Evolutionary conservation across 2,329 filamentous ascomycete species (phyloP).

Genomic region (Penicillium aurantiogriseum): DNA sequence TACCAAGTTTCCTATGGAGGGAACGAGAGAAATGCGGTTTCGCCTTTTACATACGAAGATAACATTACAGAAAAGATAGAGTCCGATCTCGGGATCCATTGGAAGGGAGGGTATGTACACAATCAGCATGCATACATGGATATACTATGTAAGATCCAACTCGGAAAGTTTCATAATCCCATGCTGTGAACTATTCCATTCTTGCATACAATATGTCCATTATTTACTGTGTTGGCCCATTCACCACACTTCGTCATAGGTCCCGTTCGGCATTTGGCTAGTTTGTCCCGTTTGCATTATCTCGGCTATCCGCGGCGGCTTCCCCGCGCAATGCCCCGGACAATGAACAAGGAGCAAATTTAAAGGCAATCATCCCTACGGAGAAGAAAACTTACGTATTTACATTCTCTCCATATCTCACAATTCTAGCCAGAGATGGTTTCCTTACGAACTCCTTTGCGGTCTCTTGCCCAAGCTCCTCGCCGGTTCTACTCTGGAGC

Average conservation of each 20-base stretch:
- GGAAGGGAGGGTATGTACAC: background rate
- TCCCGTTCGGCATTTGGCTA: slow-evolving; percentile 3
- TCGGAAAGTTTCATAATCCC: too few species aligned
- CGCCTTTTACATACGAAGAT: background rate
- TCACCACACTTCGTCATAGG: slow-evolving; percentile 9
- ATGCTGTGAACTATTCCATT: too few species aligned
- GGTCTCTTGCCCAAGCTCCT: slow-evolving; percentile 18
- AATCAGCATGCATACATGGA: background rate
- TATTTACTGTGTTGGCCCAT: background rate
- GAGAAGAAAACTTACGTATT: background rate
- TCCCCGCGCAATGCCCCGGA: slow-evolving; percentile 26
- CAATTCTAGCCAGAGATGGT: slow-evolving; percentile 12
- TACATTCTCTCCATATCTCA: background rate
- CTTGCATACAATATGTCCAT: too few species aligned
- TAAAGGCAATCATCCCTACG: slow-evolving; percentile 12
- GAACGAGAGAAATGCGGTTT: background rate
- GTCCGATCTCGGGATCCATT: background rate
- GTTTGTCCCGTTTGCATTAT: slow-evolving; percentile 19
- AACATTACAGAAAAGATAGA: background rate
- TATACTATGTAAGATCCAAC: background rate
- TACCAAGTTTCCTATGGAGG: too few species aligned
- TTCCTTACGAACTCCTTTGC: slow-evolving; percentile 15
- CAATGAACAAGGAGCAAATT: slow-evolving; percentile 10
- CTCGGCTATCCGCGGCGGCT: slow-evolving; percentile 31
- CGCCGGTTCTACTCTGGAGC: slow-evolving; percentile 47